Base-by-base conservation (phyloP, 805 yeast genomes). In the Spathaspora gorwiae region DNA sequence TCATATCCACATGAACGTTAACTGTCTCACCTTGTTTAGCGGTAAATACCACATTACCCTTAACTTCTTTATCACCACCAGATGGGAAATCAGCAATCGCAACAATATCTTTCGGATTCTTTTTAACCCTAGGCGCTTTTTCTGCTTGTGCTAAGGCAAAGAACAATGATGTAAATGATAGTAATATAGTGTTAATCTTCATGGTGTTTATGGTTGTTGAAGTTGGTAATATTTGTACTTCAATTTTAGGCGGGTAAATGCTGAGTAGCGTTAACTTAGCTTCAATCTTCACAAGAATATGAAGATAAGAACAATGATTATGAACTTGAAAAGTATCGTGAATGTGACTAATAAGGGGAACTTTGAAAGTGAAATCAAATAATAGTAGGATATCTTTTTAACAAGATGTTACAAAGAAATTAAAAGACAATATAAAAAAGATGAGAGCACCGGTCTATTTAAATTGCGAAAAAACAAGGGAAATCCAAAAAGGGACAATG, bases 1-100 rank as follows among this genome's bases (percentile, higher is more conserved):
- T 79, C 54, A 83, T 68, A 60, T 83, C 88, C 46, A 85, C 78
- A 54, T 81, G 83, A 41, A 85, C 90, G 51, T 79, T 73, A 15
- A 83, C 83, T 2, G 75, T 65, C 44, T 81, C 80, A 47, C 83
- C 80, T 41, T 74, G 64, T n/a, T 82, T 73, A 33, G 79, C 73
- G 46, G 65, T 56, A 64, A 84, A 79, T 57, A 79, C 79, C 58
- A 84, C 64, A 51, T 75, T 66, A 54, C 88, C 87, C 52, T 64
- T 57, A 45, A 76, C 65, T 10, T 60, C 60, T 47, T 62, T 61
- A 59, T 52, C 64, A 39, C 62, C 65, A 44, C 78, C 81, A 38
- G 52, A 56, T 32, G 78, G 77, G 50, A 81, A 73, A 54, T 79
- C 80, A 4, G 85, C 87, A 55, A 77, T 67, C 26, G 81, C 84